Evolutionary conservation across 768 basidiomycete genomes (phyloP), one percentile per base, ranked within the genome.

Genomic region (Boletus subcaerulescens): DNA sequence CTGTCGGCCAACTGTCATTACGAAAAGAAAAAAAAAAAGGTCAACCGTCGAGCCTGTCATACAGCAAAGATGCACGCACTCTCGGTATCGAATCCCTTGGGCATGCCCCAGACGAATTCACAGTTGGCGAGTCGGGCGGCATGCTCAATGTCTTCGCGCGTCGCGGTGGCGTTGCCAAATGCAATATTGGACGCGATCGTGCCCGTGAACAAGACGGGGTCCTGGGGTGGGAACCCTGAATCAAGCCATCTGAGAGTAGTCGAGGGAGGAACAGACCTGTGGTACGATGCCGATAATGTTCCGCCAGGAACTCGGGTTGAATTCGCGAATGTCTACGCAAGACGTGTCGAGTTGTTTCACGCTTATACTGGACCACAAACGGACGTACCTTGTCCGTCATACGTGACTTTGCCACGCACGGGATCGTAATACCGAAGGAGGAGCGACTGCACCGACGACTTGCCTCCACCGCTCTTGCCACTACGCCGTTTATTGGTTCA

Each of bases 111-210:
- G 7, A 98, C 86, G 65, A 96, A 98, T 64, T 96, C 93, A 71
- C 95, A 98, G 61, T 98, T 97, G 3, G 96, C 96, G 55, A 91
- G 82, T 18, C 89, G 78, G 0, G 94, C 95, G 0, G 93, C 95
- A 29, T 85, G 75, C 69, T 97, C 92, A 20, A 98, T 90, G 55
- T 96, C 83, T 60, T 86, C 85, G 20, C 89, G 79, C 0, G 91
- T 90, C 0, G 85, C 91, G 18, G 80, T 73, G 10, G 82, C 78
- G 46, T 87, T 81, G 3, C 95, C 95, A 63, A 90, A 98, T 0
- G 93, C 87, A 58, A 96, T 98, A 64, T 98, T 98, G 2, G 91
- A 89, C 3, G 93, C 93, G 48, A 98, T 95, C 0, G 93, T 96
- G 3, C 93, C 93, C 3, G 89, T 87, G 71, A 97, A 97, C 29